Percentiles rank a stretch among this genome's conserved stretches.
phyloP scores from a whole-genome alignment of 2,329 filamentous ascomycete genomes.

The Stagonosporopsis rhizophila region DNA sequence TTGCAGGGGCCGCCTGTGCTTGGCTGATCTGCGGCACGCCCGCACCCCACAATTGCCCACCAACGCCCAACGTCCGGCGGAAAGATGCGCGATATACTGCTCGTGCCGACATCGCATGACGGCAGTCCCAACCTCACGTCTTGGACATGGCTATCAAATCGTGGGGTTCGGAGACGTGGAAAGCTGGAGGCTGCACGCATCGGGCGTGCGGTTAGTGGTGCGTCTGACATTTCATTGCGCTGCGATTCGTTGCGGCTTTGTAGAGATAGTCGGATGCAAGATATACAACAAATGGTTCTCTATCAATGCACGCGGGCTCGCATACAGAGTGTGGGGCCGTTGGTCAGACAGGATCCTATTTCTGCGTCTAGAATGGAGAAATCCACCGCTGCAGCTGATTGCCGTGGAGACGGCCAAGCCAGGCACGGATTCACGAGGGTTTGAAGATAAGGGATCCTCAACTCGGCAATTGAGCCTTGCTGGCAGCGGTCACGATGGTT shows the following conservation, averaged over 20 bases:
- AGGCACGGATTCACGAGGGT: constrained; percentile 12
- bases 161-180: constrained; percentile 35
- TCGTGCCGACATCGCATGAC: constrained; percentile 43
- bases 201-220: constrained; percentile 12
- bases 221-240: constrained; percentile 20
- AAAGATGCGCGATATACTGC: constrained; percentile 29
- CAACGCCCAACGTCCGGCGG: constrained; percentile 30
- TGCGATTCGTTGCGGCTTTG: constrained; percentile 22
- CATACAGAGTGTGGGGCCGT: constrained; percentile 32
- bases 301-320: constrained; percentile 22
- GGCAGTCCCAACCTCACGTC: constrained; percentile 29
- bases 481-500: constrained; percentile 13
- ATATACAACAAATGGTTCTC: constrained; percentile 6
- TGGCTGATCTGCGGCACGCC: constrained; percentile 33
- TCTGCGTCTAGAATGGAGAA: constrained; percentile 21
- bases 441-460: constrained; percentile 14
- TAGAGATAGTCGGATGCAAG: constrained; percentile 3
- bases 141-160: constrained; percentile 14
- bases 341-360: constrained; percentile 22
- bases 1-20: constrained; percentile 29
- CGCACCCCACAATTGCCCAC: constrained; percentile 33
- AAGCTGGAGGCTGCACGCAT: constrained; percentile 9
- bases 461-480: constrained; percentile 15
- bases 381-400: constrained; percentile 13
- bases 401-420: constrained; percentile 18